Conservation (phyloP, 139 green algal species). For the Penium margaritaceum region DNA sequence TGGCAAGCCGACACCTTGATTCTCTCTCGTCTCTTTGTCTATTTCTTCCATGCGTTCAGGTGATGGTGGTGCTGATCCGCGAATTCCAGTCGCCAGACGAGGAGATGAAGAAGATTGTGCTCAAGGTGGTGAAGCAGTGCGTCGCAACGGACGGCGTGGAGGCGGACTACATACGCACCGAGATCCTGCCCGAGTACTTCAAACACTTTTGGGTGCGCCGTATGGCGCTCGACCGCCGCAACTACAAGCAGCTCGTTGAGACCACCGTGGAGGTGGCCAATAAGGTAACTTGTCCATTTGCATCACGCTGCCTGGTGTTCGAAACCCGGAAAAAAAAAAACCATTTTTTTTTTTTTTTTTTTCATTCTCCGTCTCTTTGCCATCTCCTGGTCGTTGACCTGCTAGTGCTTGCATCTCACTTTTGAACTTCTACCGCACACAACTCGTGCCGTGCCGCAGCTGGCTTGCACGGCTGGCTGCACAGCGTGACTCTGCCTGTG, state of each 20-base stretch:
- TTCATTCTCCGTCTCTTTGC: too few species aligned
- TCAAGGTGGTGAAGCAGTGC: conserved; percentile 95
- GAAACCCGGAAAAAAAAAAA: conserved; percentile 2
- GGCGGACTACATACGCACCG: conserved; percentile 75
- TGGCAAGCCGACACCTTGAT: too few species aligned
- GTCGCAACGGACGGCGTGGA: conserved; percentile 90
- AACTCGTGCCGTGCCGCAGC: too few species aligned
- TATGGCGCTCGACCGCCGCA: conserved; percentile 84
- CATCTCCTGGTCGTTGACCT: too few species aligned
- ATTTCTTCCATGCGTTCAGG: conserved; percentile 50
- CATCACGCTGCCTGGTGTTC: background rate
- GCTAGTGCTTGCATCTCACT: too few species aligned
- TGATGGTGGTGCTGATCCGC: conserved; percentile 93
- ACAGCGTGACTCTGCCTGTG: too few species aligned
- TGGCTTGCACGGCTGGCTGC: too few species aligned
- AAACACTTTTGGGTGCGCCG: conserved; percentile 89
- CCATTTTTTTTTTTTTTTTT: too few species aligned
- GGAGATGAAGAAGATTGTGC: conserved; percentile 99
- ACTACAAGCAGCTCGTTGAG: conserved; percentile 72
- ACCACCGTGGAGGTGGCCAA: conserved; percentile 80
- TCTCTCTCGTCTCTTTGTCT: too few species aligned
- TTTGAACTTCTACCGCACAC: too few species aligned
- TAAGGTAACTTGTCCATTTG: conserved; percentile 49
- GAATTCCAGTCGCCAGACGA: conserved; percentile 96
- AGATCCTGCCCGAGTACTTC: conserved; percentile 95